These are phyloP conservation scores for Cutaneotrichosporon arboriforme DNA, from an alignment of 1,284 basidiomycete species.

Conservation along the genomic window DNA sequence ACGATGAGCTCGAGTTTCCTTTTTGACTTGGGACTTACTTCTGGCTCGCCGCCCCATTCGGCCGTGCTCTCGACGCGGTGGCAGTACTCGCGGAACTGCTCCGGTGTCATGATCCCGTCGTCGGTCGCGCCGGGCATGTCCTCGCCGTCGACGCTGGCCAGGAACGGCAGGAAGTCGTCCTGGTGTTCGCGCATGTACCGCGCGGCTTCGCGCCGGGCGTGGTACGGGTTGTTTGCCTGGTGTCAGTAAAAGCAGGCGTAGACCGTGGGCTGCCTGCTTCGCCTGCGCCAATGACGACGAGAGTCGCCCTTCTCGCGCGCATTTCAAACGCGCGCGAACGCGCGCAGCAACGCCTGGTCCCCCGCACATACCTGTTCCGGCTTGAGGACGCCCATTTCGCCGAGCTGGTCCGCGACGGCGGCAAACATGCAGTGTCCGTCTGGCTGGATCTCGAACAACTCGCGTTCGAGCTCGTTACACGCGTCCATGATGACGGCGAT, in stretches of 20 bases:
- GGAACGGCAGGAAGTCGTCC: slow-evolving; percentile 90
- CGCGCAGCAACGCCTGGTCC: too few species aligned
- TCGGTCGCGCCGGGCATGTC: slow-evolving; percentile 65
- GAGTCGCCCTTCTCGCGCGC: too few species aligned
- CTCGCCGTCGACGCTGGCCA: slow-evolving; percentile 70
- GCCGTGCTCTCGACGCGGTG: slow-evolving; percentile 71
- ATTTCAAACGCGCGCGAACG: too few species aligned
- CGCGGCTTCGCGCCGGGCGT: slow-evolving; percentile 66
- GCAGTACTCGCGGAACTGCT: slow-evolving; percentile 74
- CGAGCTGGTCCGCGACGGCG: slow-evolving; percentile 75
- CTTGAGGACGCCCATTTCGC: slow-evolving; percentile 36
- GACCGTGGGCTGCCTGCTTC: too few species aligned
- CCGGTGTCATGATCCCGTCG: slow-evolving; percentile 65
- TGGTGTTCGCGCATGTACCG: slow-evolving; percentile 76
- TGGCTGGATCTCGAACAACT: slow-evolving; percentile 78
- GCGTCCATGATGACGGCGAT: slow-evolving; percentile 62
- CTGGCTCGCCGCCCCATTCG: slow-evolving; percentile 95
- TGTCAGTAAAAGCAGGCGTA: background rate
- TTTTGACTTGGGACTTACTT: slow-evolving; percentile 50
- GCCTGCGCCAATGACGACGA: too few species aligned
- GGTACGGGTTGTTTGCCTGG: slow-evolving; percentile 30
- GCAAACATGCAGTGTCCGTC: slow-evolving; percentile 95
- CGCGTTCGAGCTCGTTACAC: slow-evolving; percentile 63
- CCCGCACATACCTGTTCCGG: slow-evolving; percentile 21
- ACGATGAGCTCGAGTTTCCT: slow-evolving; percentile 29